Conservation (phyloP, 306 rosid genomes). For the Cucumis cinereus region DNA sequence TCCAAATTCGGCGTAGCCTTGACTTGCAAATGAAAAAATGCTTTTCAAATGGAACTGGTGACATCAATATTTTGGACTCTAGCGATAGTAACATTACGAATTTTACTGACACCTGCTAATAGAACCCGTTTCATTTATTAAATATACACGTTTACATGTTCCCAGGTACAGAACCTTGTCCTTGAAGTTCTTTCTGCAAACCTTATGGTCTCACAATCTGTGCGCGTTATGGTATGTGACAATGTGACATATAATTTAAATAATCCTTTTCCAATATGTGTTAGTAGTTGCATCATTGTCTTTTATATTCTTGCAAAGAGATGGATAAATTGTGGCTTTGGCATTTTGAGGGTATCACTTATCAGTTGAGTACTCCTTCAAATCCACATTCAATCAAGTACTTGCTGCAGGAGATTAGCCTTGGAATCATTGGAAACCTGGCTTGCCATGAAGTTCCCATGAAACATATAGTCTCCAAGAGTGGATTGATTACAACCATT, state of each 20-base stretch:
- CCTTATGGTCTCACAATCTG: conserved; percentile 49
- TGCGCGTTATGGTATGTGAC: conserved; percentile 48
- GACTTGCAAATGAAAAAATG: neutral
- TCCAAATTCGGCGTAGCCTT: neutral
- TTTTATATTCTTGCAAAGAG: neutral
- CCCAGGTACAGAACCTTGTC: conserved; percentile 70
- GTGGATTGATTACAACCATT: conserved; percentile 44
- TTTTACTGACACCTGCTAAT: neutral
- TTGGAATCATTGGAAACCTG: conserved; percentile 81
- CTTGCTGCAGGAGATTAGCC: conserved; percentile 55
- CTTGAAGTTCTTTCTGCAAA: conserved; percentile 78
- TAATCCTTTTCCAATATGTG: neutral
- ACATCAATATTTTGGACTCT: neutral
- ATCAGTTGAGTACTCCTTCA: conserved; percentile 9
- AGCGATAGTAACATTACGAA: neutral
- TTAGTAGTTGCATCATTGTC: neutral
- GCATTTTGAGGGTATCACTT: conserved; percentile 5
- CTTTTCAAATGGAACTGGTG: neutral
- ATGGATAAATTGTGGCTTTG: neutral
- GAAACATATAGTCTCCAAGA: conserved; percentile 38
- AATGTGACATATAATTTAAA: neutral
- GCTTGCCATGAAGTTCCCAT: conserved; percentile 71
- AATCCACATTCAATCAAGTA: conserved; percentile 6
- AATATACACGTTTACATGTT: neutral
- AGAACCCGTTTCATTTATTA: neutral